phyloP scores from a whole-genome alignment of 352 stramenopile species.

The Phytophthora pisi region DNA sequence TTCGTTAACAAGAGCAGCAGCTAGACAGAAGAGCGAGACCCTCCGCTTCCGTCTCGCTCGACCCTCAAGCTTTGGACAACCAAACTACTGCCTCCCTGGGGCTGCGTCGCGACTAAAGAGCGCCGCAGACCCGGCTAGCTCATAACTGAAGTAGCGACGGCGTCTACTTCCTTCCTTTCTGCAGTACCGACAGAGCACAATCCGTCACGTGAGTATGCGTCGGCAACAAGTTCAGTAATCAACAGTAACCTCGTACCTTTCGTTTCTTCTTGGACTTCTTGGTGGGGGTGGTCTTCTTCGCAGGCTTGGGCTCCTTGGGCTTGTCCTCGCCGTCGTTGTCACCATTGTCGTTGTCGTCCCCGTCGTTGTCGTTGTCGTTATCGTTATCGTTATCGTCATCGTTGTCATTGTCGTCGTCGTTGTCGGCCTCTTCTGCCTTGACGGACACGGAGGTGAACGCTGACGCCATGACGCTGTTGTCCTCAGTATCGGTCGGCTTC shows the following conservation, averaged over 20 bases:
- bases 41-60: conserved; percentile 15
- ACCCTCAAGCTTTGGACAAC: conserved; percentile 25
- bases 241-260: conserved; percentile 45
- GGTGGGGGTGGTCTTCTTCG: conserved; percentile 41
- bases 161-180: conserved; percentile 58
- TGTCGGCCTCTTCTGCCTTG: conserved; percentile 32
- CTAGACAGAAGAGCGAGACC: conserved; percentile 13
- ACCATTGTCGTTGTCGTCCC: conserved; percentile 13
- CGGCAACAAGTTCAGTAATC: conserved; percentile 12
- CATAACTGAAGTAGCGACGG: conserved; percentile 27
- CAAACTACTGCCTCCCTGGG: conserved; percentile 19
- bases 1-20: conserved; percentile 28
- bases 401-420: conserved; percentile 42
- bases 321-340: conserved; percentile 27
- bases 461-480: conserved; percentile 29
- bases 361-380: conserved; percentile 30
- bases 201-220: conserved; percentile 12
- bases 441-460: conserved; percentile 40
- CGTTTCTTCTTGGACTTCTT: conserved; percentile 80
- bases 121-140: conserved; percentile 17
- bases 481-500: conserved; percentile 26
- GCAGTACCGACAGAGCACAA: conserved; percentile 10
- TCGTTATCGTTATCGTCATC: conserved; percentile 35
- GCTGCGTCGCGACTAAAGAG: conserved; percentile 18
- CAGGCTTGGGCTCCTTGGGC: conserved; percentile 27